Conservation (phyloP, 2,329 filamentous ascomycete species). For the Blastomyces parvus region DNA sequence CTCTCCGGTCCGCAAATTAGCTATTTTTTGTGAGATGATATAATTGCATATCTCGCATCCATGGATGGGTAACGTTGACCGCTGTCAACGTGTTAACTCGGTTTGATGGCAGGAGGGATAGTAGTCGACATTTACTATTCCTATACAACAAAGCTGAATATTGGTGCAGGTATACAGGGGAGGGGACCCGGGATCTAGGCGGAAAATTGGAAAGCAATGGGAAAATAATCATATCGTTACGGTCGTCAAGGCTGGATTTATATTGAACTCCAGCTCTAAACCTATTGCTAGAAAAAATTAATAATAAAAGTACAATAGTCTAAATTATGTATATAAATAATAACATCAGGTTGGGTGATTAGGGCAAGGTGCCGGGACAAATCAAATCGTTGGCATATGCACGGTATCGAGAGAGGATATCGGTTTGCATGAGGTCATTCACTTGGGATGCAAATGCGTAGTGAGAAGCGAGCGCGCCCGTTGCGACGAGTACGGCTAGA, state of each 20-base stretch:
- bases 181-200: no score
- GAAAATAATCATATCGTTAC: no score
- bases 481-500: constrained; percentile 5
- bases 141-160: no score
- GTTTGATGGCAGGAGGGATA: no score
- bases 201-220: background rate
- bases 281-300: background rate
- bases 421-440: constrained; percentile 28
- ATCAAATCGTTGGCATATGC: constrained; percentile 46
- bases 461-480: background rate
- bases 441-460: background rate
- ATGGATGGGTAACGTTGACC: no score
- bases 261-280: background rate
- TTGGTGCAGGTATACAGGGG: no score
- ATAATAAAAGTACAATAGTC: background rate
- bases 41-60: no score
- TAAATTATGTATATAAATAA: background rate
- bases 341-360: background rate
- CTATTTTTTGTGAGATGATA: no score
- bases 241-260: background rate
- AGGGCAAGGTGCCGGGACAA: constrained; percentile 26
- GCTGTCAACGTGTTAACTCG: no score
- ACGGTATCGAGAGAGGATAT: constrained; percentile 46
- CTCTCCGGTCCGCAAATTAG: no score
- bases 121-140: no score